Conservation (phyloP, 2,329 filamentous ascomycete genomes). For the Ophiostoma novo-ulmi region DNA sequence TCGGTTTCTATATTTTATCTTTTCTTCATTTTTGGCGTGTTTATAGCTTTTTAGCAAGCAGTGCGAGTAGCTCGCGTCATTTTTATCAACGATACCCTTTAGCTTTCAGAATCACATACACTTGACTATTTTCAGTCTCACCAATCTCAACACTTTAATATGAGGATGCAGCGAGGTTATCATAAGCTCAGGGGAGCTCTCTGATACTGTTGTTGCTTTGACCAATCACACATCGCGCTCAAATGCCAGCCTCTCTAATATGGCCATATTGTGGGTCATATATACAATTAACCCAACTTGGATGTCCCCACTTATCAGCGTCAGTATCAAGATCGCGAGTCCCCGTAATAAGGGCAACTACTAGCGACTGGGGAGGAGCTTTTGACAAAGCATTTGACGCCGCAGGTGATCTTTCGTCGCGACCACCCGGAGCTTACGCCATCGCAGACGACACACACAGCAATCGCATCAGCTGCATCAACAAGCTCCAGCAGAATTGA, state of each 20-base stretch:
- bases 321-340: slow-evolving; percentile 24
- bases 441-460: not conserved
- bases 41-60: not conserved
- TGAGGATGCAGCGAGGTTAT: not conserved
- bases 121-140: not conserved
- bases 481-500: not conserved
- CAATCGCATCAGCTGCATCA: slow-evolving; percentile 11
- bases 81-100: not conserved
- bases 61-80: not conserved
- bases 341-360: slow-evolving; percentile 12
- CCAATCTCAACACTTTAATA: not conserved
- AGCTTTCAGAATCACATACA: not conserved
- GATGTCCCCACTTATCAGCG: slow-evolving; percentile 9
- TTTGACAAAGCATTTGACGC: slow-evolving; percentile 1
- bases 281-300: slow-evolving; percentile 9
- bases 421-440: slow-evolving; percentile 8
- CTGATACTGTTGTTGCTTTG: not conserved
- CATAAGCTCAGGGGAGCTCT: not conserved
- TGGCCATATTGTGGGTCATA: not conserved
- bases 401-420: slow-evolving; percentile 13
- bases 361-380: slow-evolving; percentile 14
- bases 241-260: not conserved
- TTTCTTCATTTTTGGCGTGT: not conserved
- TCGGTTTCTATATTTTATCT: not conserved
- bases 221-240: not conserved